Percentiles rank a stretch among this genome's conserved stretches.
These are phyloP conservation scores for Furcasterigmium furcatum DNA, from an alignment of 2,329 filamentous ascomycete genomes.

Conservation along the genomic window DNA sequence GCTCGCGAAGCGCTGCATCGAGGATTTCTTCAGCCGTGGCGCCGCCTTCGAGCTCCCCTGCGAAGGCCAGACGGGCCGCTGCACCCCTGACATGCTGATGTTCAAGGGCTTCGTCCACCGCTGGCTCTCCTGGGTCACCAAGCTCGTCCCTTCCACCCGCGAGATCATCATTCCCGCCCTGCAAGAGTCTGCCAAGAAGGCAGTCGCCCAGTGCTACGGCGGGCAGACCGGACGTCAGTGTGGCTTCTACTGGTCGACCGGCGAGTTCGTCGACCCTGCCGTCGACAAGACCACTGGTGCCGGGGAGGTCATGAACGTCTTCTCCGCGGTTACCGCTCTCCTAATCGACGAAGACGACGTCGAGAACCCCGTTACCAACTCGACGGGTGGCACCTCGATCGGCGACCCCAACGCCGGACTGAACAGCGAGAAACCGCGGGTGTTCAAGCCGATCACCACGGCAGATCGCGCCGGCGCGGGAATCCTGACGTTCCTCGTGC, in stretches of 20 bases:
- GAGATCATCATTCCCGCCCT: conserved; percentile 56
- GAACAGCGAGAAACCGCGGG: conserved; percentile 23
- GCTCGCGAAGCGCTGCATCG: conserved; percentile 46
- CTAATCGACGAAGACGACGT: conserved; percentile 38
- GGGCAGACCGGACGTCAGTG: conserved; percentile 57
- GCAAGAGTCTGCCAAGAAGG: conserved; percentile 53
- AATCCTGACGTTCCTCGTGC: conserved; percentile 41
- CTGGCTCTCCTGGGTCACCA: conserved; percentile 59
- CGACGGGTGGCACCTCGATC: conserved; percentile 46
- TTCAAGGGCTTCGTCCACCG: conserved; percentile 71
- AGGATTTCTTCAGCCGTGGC: conserved; percentile 52
- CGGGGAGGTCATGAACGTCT: conserved; percentile 55
- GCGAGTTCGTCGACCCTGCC: conserved; percentile 39
- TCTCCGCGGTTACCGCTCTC: conserved; percentile 44
- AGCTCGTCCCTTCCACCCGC: conserved; percentile 59
- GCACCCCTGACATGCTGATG: conserved; percentile 68
- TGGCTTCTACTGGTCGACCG: conserved; percentile 58
- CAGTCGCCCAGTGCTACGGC: conserved; percentile 60
- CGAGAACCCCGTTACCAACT: conserved; percentile 36
- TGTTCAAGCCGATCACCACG: conserved; percentile 31
- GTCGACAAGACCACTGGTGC: conserved; percentile 54
- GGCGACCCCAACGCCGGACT: conserved; percentile 37
- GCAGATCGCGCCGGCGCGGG: conserved; percentile 46
- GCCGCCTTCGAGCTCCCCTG: conserved; percentile 67
- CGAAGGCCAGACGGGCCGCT: conserved; percentile 50